These are phyloP conservation scores for Euphorbia peplus DNA, from an alignment of 345 rosid species.

Conservation along the genomic window DNA sequence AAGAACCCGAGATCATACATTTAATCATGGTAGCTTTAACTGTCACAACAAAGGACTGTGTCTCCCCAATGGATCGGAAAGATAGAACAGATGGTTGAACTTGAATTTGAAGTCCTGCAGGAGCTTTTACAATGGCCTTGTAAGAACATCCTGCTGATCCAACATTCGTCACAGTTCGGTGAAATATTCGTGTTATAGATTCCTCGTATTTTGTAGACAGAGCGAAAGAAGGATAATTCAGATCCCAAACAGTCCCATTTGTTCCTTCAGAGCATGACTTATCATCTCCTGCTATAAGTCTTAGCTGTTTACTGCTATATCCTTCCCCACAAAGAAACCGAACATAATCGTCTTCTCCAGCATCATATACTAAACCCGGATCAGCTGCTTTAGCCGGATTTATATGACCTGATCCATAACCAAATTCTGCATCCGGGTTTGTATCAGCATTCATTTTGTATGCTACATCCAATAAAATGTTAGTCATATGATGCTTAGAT, in stretches of 20 bases:
- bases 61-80: slow-evolving; percentile 10
- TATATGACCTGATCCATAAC: slow-evolving; percentile 46
- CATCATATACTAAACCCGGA: slow-evolving; percentile 45
- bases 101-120: slow-evolving; percentile 10
- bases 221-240: slow-evolving; percentile 44
- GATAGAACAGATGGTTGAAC: slow-evolving; percentile 5
- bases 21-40: slow-evolving; percentile 16
- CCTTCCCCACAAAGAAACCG: slow-evolving; percentile 44
- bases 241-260: slow-evolving; percentile 37
- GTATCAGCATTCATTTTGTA: slow-evolving; percentile 16
- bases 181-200: slow-evolving; percentile 15
- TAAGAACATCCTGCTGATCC: slow-evolving; percentile 29
- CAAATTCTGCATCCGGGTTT: slow-evolving; percentile 29
- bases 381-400: slow-evolving; percentile 30
- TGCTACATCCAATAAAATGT: slow-evolving; percentile 4
- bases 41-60: slow-evolving; percentile 27
- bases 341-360: slow-evolving; percentile 37
- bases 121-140: slow-evolving; percentile 15
- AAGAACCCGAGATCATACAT: slow-evolving; percentile 20
- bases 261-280: slow-evolving; percentile 25
- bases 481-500: neutral
- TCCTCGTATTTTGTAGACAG: slow-evolving; percentile 9
- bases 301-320: slow-evolving; percentile 15
- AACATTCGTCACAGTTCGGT: slow-evolving; percentile 41
- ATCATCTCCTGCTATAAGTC: slow-evolving; percentile 24